phyloP scores from a whole-genome alignment of 2,329 filamentous ascomycete genomes.

The Penicillium fuscoglaucum region DNA sequence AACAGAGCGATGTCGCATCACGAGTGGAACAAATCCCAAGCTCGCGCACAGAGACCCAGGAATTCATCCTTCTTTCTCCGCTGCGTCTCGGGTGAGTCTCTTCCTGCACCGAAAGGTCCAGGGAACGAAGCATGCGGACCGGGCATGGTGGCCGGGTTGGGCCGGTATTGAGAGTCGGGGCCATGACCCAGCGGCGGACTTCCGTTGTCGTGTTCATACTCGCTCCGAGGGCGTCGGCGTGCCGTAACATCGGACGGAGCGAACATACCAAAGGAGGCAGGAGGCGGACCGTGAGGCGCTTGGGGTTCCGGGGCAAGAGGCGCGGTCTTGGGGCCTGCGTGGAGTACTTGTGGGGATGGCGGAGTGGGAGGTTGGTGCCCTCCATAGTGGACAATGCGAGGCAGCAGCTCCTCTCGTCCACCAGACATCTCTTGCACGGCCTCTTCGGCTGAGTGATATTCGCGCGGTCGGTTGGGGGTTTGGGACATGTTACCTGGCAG shows the following conservation, averaged over 20 bases:
- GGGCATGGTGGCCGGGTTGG: constrained; percentile 37
- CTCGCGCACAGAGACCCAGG: constrained; percentile 76
- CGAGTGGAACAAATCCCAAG: constrained; percentile 97
- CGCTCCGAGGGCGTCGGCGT: constrained; percentile 76
- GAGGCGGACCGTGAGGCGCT: constrained; percentile 66
- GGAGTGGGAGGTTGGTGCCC: constrained; percentile 92
- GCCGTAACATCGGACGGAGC: constrained; percentile 32
- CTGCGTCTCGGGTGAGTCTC: constrained; percentile 80
- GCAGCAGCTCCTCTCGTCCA: constrained; percentile 87
- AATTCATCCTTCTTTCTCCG: constrained; percentile 92
- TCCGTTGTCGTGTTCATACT: constrained; percentile 85
- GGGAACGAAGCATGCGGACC: constrained; percentile 45
- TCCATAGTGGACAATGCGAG: constrained; percentile 92
- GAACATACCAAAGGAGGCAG: constrained; percentile 49
- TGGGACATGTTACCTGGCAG: constrained; percentile 59
- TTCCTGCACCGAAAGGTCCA: constrained; percentile 76
- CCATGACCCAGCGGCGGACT: constrained; percentile 81
- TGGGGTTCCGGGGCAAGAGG: constrained; percentile 42
- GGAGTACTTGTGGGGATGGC: constrained; percentile 62
- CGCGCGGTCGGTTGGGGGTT: constrained; percentile 65
- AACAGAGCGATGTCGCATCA: constrained; percentile 46
- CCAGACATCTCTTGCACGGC: constrained; percentile 86
- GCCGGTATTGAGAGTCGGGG: constrained; percentile 51
- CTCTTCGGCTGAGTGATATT: constrained; percentile 95
- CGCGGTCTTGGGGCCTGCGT: constrained; percentile 33